Percentiles rank a stretch among this genome's conserved stretches.
These are phyloP conservation scores for Penicillium sp. DNA, from an alignment of 2,329 filamentous ascomycete genomes.

Conservation along the genomic window DNA sequence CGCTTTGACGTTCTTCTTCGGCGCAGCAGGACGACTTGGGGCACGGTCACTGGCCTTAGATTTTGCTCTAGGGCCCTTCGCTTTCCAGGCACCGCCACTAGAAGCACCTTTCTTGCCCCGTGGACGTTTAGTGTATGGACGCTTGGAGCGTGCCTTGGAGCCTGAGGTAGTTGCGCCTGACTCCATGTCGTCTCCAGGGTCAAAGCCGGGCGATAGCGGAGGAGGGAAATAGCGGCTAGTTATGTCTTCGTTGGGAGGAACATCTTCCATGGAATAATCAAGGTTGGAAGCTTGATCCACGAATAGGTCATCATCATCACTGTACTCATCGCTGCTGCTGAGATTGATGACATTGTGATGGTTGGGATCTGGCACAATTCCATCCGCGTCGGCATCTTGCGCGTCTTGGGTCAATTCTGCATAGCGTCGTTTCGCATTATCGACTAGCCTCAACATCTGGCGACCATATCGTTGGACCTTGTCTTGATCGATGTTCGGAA, in stretches of 20 bases:
- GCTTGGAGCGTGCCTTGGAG: slow-evolving; percentile 24
- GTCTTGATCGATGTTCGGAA: slow-evolving; percentile 45
- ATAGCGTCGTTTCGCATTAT: slow-evolving; percentile 41
- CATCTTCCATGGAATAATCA: slow-evolving; percentile 16
- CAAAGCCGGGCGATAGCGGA: slow-evolving; percentile 20
- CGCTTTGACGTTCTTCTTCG: slow-evolving; percentile 25
- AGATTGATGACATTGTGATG: slow-evolving; percentile 47
- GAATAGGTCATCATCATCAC: slow-evolving; percentile 34
- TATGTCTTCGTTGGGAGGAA: slow-evolving; percentile 17
- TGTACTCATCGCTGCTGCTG: slow-evolving; percentile 43
- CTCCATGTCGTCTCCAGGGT: slow-evolving; percentile 24
- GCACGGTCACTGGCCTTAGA: slow-evolving; percentile 18
- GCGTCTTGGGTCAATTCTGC: slow-evolving; percentile 45
- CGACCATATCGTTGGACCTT: slow-evolving; percentile 46
- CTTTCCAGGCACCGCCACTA: slow-evolving; percentile 19
- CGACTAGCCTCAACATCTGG: slow-evolving; percentile 43
- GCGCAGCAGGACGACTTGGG: slow-evolving; percentile 17
- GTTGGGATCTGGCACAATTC: slow-evolving; percentile 45
- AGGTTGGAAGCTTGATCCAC: slow-evolving; percentile 25
- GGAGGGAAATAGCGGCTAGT: slow-evolving; percentile 37
- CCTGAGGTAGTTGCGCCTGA: slow-evolving; percentile 14
- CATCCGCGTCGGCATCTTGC: slow-evolving; percentile 49
- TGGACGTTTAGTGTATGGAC: slow-evolving; percentile 24
- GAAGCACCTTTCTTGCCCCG: slow-evolving; percentile 26
- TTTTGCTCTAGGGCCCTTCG: slow-evolving; percentile 27